Percentiles rank a stretch among this genome's conserved stretches.
These are phyloP conservation scores for Penicillium brasilianum DNA, from an alignment of 2,329 filamentous ascomycete genomes.

Conservation along the genomic window DNA sequence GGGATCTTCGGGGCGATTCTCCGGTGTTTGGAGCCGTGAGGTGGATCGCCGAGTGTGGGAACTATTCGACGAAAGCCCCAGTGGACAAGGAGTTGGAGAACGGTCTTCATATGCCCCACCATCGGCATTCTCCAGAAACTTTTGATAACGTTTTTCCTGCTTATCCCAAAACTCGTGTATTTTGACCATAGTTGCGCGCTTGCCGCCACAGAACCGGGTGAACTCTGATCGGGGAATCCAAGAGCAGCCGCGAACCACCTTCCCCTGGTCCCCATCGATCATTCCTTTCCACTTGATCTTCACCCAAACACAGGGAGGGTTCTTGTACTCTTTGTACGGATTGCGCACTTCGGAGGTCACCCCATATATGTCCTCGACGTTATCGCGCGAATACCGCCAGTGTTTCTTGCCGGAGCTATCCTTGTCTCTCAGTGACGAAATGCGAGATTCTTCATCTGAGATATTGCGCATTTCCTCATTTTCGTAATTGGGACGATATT, in stretches of 20 bases:
- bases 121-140: no score
- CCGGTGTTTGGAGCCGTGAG: background rate
- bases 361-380: background rate
- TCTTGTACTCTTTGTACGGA: background rate
- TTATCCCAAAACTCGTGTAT: no score
- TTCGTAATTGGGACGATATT: background rate
- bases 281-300: background rate
- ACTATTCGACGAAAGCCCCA: background rate
- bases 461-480: background rate
- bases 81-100: no score
- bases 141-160: no score
- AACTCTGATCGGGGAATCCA: background rate
- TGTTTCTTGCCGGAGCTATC: background rate
- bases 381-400: background rate
- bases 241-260: background rate
- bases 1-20: background rate
- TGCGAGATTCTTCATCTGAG: background rate
- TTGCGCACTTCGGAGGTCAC: background rate
- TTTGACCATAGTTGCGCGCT: no score
- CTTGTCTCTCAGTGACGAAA: background rate
- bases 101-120: no score
- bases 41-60: background rate
- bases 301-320: background rate
- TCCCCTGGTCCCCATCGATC: background rate
- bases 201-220: no score